Conservation (phyloP, 73 alveolate species). For the Blepharisma japonicum region DNA sequence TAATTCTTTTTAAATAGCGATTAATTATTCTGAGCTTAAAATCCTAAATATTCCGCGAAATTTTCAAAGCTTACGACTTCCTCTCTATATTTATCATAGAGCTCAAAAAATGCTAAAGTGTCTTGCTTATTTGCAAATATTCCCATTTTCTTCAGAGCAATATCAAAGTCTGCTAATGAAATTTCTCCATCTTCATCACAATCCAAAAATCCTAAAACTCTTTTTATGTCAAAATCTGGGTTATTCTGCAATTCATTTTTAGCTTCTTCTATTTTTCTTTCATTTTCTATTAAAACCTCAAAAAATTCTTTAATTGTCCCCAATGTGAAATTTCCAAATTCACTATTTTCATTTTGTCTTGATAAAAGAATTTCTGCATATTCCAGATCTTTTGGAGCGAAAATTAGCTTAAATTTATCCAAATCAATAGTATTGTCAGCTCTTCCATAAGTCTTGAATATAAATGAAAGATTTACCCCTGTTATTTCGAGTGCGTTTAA, state of each 20-base stretch:
- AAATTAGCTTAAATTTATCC: constrained; percentile 40
- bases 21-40: constrained; percentile 35
- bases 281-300: constrained; percentile 1
- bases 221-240: constrained; percentile 19
- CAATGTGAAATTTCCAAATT: too few relatives aligned
- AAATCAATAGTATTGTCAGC: constrained; percentile 36
- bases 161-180: constrained; percentile 18
- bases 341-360: constrained; percentile 22
- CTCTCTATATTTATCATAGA: constrained; percentile 50
- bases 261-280: constrained; percentile 28
- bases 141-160: constrained; percentile 24
- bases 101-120: constrained; percentile 35
- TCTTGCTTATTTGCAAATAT: constrained; percentile 40
- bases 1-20: too few relatives aligned
- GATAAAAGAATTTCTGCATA: constrained; percentile 12
- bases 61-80: constrained; percentile 42
- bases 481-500: constrained; percentile 33
- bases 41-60: constrained; percentile 44
- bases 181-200: constrained; percentile 32
- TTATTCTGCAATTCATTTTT: constrained; percentile 13
- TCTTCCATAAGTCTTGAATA: constrained; percentile 42
- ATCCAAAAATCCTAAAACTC: constrained; percentile 33
- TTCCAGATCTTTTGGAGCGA: constrained; percentile 38
- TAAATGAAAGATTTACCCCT: constrained; percentile 38
- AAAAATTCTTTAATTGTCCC: too few relatives aligned